Base-by-base conservation (phyloP, 73 alveolate species). In the Paramecium tetraurelia region DNA sequence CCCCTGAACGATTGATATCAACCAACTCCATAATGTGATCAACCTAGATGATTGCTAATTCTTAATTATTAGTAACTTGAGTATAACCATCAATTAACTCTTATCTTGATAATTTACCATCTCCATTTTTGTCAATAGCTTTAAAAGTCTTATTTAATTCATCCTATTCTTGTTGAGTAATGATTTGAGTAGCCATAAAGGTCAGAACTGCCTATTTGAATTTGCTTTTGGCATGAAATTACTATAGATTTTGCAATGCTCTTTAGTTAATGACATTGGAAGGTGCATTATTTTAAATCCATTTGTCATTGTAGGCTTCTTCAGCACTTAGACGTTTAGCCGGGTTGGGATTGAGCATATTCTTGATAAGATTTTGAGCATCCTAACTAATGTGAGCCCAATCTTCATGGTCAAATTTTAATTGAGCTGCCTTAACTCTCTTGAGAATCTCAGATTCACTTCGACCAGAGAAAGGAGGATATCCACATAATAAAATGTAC, bases 81-180 rank as follows among this genome's bases (percentile, higher is more conserved):
- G 86, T 58, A n/a, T 72, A 92, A 4, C 96, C 96, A 31, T 93
- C 93, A 40, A 59, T 46, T n/a, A 96, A 59, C 68, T 96, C 98
- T 63, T 95, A 95, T 87, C 85, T 96, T 31, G 96, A 88, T 9
- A 95, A 93, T 77, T 69, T 93, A 7, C 98, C 97, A 94, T 96
- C 97, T 14, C 97, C 97, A 68, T 96, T 95, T 95, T 92, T 71
- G 90, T 96, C 98, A 6, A 96, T 87, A 46, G 94, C 89, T 92
- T 95, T 89, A 88, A 96, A 96, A 9, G 95, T 89, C 38, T 94
- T 92, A 10, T 92, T 88, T 16, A 93, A 85, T 72, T 93, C 94
- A 20, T 89, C 96, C 35, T 84, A 59, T 58, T 93, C 96, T 93
- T 59, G 43, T 53, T 69, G 18, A 2, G 94, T 58, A 21, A 86